Base-by-base conservation (phyloP, 2,329 filamentous ascomycete species). In the Aspergillus fijiensis region DNA sequence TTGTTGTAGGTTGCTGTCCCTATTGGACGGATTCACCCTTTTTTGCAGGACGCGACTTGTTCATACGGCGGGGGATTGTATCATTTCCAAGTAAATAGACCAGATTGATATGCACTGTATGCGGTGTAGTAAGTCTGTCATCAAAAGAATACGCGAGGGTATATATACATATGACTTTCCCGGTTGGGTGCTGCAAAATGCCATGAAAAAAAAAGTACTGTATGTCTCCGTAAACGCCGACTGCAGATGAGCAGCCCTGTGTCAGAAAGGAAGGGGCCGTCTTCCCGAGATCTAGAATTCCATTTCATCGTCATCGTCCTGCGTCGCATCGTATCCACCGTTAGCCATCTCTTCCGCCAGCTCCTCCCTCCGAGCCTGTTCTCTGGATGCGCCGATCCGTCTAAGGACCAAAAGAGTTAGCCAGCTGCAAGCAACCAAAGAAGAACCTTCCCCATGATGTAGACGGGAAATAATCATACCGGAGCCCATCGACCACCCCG, bases 401-500 rank as follows among this genome's bases (percentile, higher is more conserved):
- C 92, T 85, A 33, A 19, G 39, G 12, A 23, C 23, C 42, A 16
- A 9, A 39, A 11, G 19, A n/a, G 47, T 67, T 57, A 59, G 42
- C 31, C 50, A 49, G 31, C 27, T 25, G 19, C 19, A 19, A 14
- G 21, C n/a, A 51, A 23, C 23, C 51, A 27, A 33, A 16, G 25
- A 19, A 12, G 23, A 23, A 50, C 33, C 14, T 35, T 35, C 33
- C 33, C 33, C 33, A 4, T 16, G 12, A 16, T 5, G 33, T 12
- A 4, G 0, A 35, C 1, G 33, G 33, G 33, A 3, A 23, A 4
- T 23, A 4, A 35, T 6, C 33, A 63, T 75, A 84, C 83, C 85
- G 81, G 69, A 98, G 82, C 4, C 91, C 92, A 74, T 98, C 93
- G 64, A 98, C 88, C 2, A 97, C 91, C 1, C 90, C 91, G 1